Base-by-base conservation (phyloP, 495 filamentous ascomycete genomes). In the Penicillium crystallinum region DNA sequence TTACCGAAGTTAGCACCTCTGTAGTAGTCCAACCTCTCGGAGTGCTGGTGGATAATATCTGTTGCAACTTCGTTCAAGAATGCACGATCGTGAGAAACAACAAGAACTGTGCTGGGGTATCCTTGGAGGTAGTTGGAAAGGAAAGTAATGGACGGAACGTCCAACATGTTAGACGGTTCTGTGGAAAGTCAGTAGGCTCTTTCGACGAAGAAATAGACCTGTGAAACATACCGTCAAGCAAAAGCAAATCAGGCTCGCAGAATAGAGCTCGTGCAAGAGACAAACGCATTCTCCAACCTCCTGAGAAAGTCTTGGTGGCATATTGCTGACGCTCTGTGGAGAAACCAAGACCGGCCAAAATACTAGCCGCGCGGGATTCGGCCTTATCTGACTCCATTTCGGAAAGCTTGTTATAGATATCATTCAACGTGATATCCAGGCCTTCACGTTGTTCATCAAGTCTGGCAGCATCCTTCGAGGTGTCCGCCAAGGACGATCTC, bases 151-250 rank as follows among this genome's bases (percentile, higher is more conserved):
- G 95, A 97, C 6, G 93, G 95, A 54, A 97, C 93, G 71, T 99
- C 93, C 90, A 99, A 91, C 93, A 99, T 99, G 84, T 99, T 99
- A 43, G 95, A 97, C 65, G 93, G 93, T 82, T 98, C 92, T 81
- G 39, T 39, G 25, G 29, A 17, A 35, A 17, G 44, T 77, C 54
- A 76, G 67, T 11, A 52, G 38, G 2, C 9, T 21, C 4, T 2
- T 46, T 41, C n/a, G 2, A 27, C 27, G 0, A 29, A 29, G 17
- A 18, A 33, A 30, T 8, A 30, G 15, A 53, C 6, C 19, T 14
- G 15, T 45, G 10, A 21, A 15, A 49, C 64, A 23, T 69, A 81
- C 79, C 80, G 73, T 98, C 93, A 63, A 98, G 90, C 61, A 99
- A 80, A 54, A 99, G 78, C 19, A 99, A 74, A 72, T 99, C 93